Base-by-base conservation (phyloP, 441 rosid species). In the Gossypium schwendimanii region DNA sequence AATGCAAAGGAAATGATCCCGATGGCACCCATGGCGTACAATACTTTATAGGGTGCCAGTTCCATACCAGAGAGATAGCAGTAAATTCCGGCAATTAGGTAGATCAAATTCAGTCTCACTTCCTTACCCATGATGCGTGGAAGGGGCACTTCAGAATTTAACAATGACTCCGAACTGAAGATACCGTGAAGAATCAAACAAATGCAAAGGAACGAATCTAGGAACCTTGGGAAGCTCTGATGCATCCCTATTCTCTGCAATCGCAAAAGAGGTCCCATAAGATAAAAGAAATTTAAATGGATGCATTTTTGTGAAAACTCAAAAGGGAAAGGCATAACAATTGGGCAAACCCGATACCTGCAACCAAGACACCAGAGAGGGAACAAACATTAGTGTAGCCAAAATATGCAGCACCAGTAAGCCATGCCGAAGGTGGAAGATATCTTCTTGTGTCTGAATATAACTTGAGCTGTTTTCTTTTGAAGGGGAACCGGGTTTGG, bases 311-410 rank as follows among this genome's bases (percentile, higher is more conserved):
- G 28, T 17, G 41, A 50, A 67, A 28, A 31, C 39, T 70, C 20
- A n/a, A 18, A 36, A 41, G 39, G 21, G 36, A 20, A 20, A 69
- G 50, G 49, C 10, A 53, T 11, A 33, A 1, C 47, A 14, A 50
- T 15, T 15, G 26, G 21, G 39, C 9, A 58, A 55, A 58, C 63
- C 10, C 8, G 24, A 47, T 87, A 95, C 99, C 98, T 95, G 97
- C 77, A 88, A 81, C 97, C 96, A 93, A 62, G 99, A 97, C 10
- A 81, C 83, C 36, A 95, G 86, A 45, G 99, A 91, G 59, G 99
- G 99, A 55, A 81, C 91, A 69, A 95, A 88, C 99, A 95, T 93
- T 73, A 91, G 80, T 55, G 91, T 72, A 21, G 92, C 89, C 72
- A 93, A 84, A 75, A 95, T 84, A 86, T 93, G 97, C 71, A 95